These are phyloP conservation scores for Podospora tetraspora DNA, from an alignment of 495 filamentous ascomycete genomes.

Conservation along the genomic window DNA sequence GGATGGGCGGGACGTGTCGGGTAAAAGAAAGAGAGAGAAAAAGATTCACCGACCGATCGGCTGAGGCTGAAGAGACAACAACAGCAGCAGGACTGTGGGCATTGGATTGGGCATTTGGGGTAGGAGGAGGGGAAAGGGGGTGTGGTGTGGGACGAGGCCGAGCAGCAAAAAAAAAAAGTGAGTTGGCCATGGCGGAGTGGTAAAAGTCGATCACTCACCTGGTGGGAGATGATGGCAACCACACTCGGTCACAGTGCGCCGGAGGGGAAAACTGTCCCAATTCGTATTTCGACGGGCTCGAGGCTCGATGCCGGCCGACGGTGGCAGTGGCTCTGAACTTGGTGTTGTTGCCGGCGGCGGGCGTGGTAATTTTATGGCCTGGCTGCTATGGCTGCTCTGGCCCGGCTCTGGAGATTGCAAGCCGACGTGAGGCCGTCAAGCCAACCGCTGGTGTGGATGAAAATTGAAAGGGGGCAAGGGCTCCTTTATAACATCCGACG, in stretches of 20 bases:
- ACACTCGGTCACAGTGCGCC: not conserved
- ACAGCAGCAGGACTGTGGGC: not conserved
- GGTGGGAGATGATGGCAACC: not conserved
- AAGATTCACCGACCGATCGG: conserved; percentile 5
- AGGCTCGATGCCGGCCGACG: not conserved
- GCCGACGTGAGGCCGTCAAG: conserved; percentile 7
- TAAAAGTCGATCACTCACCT: conserved; percentile 7
- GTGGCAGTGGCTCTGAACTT: not conserved
- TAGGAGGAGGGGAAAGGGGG: not conserved
- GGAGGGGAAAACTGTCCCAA: not conserved
- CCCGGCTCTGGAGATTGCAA: conserved; percentile 13
- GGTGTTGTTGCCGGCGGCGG: not conserved
- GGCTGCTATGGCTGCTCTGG: not conserved
- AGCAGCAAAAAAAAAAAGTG: not conserved
- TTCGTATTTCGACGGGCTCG: not conserved
- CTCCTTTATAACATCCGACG: conserved; percentile 18
- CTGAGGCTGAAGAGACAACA: conserved; percentile 11
- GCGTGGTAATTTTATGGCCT: not conserved
- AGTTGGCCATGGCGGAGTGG: not conserved
- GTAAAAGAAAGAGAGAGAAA: conserved; percentile 8
- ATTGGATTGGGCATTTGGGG: not conserved
- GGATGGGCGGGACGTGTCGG: conserved; percentile 10
- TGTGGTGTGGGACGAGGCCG: not conserved
- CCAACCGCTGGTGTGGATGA: conserved; percentile 10
- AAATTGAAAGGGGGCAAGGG: conserved; percentile 20